phyloP scores from a whole-genome alignment of 129 eudicot species.

The Solidago caesia region DNA sequence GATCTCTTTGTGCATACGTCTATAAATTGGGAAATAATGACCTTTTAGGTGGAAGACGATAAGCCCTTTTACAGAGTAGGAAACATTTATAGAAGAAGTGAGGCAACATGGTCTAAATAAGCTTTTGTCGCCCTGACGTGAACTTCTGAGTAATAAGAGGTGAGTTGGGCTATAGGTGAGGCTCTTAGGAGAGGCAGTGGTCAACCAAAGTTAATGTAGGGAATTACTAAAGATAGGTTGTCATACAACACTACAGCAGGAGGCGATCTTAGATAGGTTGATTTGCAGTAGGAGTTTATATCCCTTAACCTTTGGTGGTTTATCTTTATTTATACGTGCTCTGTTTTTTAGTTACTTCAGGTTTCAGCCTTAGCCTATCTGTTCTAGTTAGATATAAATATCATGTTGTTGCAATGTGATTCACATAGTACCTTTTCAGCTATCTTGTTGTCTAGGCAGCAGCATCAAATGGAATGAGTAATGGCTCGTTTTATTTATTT shows the following conservation, averaged over 20 bases:
- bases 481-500: background rate
- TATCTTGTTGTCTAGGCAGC: background rate
- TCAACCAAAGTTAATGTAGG: background rate
- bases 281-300: no score
- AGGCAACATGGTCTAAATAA: background rate
- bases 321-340: background rate
- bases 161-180: background rate
- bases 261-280: no score
- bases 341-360: no score
- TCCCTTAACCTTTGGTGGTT: constrained; percentile 13
- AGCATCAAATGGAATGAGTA: background rate
- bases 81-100: background rate
- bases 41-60: background rate
- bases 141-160: background rate
- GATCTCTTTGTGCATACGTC: background rate
- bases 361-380: background rate
- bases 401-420: background rate
- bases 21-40: background rate
- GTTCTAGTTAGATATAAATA: background rate
- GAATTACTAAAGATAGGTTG: no score
- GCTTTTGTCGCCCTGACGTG: background rate
- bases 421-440: background rate
- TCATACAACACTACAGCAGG: no score
- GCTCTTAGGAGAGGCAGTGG: background rate
- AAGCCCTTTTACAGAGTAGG: background rate